Evolutionary conservation across 2,329 filamentous ascomycete species (phyloP), one percentile per base, ranked within the genome.

Genomic region (Fusarium sp.): DNA sequence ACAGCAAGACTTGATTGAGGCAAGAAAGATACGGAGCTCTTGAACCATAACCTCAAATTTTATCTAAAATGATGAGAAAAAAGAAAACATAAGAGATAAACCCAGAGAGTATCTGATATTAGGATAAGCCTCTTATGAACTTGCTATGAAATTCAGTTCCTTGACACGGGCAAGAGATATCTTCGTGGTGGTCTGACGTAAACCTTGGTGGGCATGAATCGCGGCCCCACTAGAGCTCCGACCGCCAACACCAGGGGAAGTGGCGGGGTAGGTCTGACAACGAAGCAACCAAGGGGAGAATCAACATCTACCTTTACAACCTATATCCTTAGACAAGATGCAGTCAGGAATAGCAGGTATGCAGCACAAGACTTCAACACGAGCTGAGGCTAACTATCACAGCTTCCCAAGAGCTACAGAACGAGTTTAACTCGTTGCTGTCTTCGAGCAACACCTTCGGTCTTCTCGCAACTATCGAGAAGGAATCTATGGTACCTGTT

Each of bases 321-420:
- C 17, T 45, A 47, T 47, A 55, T 37, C 17, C n/a, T n/a, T 47
- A 56, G 35, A 63, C 57, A 78, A 63, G 52, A 93, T 93, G 91
- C 91, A 94, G 83, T 93, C 91, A 35, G 91, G 91, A 79, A 93
- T 93, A 72, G 88, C 90, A 80, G 90, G 90, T 90, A 83, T 50
- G 75, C n/a, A 47, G 26, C 10, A 7, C 6, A 15, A 19, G 19
- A 8, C 30, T 20, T 48, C 19, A 43, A 33, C n/a, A 24, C 17
- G 30, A 11, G 8, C 8, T 28, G 6, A n/a, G 37, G 35, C 60
- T 64, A 41, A 70, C 45, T 20, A 20, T 26, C 28, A 47, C 76
- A 92, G 93, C 91, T 70, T 94, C 92, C 57, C 80, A 90, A 80
- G 92, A 95, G 84, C 90, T 96, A 65, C 86, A 89, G 76, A 82